Evolutionary conservation across 2,329 filamentous ascomycete genomes (phyloP).

Genomic region (Phaeomoniella chlamydospora): DNA sequence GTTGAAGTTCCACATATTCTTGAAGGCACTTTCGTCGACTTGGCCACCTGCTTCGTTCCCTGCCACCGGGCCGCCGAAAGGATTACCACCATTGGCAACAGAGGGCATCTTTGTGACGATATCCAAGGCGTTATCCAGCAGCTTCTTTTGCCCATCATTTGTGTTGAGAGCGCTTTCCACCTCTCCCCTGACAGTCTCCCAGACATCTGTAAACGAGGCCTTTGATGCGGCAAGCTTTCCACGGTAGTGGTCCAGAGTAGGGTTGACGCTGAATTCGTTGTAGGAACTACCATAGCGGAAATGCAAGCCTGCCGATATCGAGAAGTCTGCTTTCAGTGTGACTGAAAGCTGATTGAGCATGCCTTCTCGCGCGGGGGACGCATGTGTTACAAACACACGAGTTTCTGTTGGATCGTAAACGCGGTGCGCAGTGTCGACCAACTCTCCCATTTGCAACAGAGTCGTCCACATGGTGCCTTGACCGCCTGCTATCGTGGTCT

Average conservation of each 20-base stretch:
- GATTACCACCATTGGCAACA: conserved; percentile 88
- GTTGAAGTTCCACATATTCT: conserved; percentile 99
- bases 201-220: conserved; percentile 97
- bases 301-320: conserved; percentile 89
- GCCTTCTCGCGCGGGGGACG: conserved; percentile 88
- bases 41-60: conserved; percentile 61
- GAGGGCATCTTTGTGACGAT: conserved; percentile 98
- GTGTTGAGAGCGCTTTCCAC: conserved; percentile 88
- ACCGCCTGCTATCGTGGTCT: conserved; percentile 93
- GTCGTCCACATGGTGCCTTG: conserved; percentile 99
- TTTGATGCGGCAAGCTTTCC: conserved; percentile 97
- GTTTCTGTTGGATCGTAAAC: conserved; percentile 98
- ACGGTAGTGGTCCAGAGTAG: conserved; percentile 92
- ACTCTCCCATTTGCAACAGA: conserved; percentile 89
- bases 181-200: conserved; percentile 95
- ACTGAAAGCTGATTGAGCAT: conserved; percentile 96
- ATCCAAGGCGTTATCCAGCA: conserved; percentile 78
- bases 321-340: conserved; percentile 94
- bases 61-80: conserved; percentile 75
- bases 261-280: conserved; percentile 99
- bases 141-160: conserved; percentile 85
- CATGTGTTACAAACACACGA: conserved; percentile 89
- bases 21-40: conserved; percentile 97
- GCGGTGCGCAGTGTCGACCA: conserved; percentile 93
- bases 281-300: conserved; percentile 99